phyloP scores from a whole-genome alignment of 2,329 filamentous ascomycete species.

The Pseudogymnoascus sp. region DNA sequence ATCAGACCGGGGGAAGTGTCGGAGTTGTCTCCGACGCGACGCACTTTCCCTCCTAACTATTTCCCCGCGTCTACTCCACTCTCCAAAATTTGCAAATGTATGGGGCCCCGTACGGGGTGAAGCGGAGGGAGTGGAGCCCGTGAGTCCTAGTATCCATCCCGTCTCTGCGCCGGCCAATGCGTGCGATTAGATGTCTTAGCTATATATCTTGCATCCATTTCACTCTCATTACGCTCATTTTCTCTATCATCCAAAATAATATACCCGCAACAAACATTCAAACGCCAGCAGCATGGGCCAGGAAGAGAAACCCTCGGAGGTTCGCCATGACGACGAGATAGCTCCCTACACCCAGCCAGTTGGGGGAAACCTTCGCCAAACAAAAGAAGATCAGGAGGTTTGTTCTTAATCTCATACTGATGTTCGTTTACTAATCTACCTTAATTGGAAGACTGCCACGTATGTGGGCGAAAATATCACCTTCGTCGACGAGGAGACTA shows the following conservation, averaged over 20 bases:
- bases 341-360: neutral
- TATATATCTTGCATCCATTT: neutral
- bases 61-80: neutral
- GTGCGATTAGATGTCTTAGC: neutral
- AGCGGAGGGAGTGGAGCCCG: neutral
- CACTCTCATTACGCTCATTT: neutral
- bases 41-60: neutral
- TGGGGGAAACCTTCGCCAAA: neutral
- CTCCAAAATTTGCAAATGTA: neutral
- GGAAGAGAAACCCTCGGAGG: neutral
- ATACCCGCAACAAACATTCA: neutral
- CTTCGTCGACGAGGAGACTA: slow-evolving; percentile 40
- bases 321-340: slow-evolving; percentile 8
- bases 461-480: slow-evolving; percentile 11
- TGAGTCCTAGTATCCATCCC: neutral
- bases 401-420: neutral
- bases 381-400: neutral
- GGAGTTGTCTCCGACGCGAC: neutral
- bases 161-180: neutral
- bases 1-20: slow-evolving; percentile 1
- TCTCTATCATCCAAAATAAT: neutral
- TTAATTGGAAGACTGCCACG: slow-evolving; percentile 9
- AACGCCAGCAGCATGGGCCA: neutral
- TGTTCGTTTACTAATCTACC: neutral
- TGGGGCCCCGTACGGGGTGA: neutral